Conservation (phyloP, 805 yeast genomes). For the Candida chauliodis region DNA sequence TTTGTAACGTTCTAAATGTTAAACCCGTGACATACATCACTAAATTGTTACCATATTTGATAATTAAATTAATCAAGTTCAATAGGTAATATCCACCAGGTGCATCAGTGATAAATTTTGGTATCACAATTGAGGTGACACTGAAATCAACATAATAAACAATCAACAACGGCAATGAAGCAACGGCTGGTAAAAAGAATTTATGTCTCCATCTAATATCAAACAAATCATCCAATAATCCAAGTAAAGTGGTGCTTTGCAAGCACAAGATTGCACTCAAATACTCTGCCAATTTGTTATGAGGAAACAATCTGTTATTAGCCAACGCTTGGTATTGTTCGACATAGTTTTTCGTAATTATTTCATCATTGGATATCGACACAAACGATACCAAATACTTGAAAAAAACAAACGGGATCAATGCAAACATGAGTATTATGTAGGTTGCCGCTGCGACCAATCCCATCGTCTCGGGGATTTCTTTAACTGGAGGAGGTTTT, state of each 20-base stretch:
- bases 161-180: constrained; percentile 83
- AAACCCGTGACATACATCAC: constrained; percentile 35
- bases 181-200: constrained; percentile 91
- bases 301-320: constrained; percentile 57
- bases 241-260: constrained; percentile 79
- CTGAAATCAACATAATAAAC: constrained; percentile 95
- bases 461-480: constrained; percentile 90
- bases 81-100: constrained; percentile 26
- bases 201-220: constrained; percentile 98
- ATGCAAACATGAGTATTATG: constrained; percentile 72
- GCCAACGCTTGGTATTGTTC: constrained; percentile 32
- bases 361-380: constrained; percentile 32
- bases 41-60: constrained; percentile 27
- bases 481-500: constrained; percentile 61
- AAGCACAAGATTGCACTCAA: constrained; percentile 80
- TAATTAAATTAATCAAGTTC: constrained; percentile 16
- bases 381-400: constrained; percentile 58
- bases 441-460: constrained; percentile 80
- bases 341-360: constrained; percentile 28
- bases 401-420: constrained; percentile 85
- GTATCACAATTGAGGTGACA: constrained; percentile 81
- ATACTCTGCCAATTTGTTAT: constrained; percentile 78
- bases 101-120: constrained; percentile 53
- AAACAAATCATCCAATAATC: constrained; percentile 90
- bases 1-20: constrained; percentile 33